Percentiles rank a stretch among this genome's conserved stretches.
Evolutionary conservation across 2,329 filamentous ascomycete genomes (phyloP).

Genomic region (Ceratocystis destructans): DNA sequence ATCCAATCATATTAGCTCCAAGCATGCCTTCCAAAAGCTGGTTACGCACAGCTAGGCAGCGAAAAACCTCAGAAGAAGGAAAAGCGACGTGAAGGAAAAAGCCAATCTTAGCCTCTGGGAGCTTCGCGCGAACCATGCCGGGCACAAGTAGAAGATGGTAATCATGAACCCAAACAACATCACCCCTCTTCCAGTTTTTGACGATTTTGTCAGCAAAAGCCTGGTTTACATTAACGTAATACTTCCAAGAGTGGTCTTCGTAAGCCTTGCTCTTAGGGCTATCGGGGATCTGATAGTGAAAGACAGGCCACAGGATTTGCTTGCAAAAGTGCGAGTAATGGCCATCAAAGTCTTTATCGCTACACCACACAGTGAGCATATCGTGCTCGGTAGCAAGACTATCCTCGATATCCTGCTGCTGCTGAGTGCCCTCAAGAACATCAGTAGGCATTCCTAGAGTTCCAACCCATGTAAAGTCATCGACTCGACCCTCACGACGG

Average conservation of each 20-base stretch:
- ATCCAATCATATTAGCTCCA: constrained; percentile 81
- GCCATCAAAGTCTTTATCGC: constrained; percentile 83
- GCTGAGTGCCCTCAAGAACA: constrained; percentile 56
- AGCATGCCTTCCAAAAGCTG: constrained; percentile 85
- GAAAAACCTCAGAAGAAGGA: constrained; percentile 89
- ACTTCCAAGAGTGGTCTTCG: constrained; percentile 91
- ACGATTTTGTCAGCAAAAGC: constrained; percentile 85
- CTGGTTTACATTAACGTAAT: constrained; percentile 84
- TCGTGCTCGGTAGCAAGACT: constrained; percentile 67
- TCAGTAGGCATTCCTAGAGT: constrained; percentile 92
- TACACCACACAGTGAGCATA: constrained; percentile 71
- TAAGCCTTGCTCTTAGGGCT: constrained; percentile 98
- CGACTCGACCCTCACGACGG: constrained; percentile 50
- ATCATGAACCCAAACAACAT: constrained; percentile 90
- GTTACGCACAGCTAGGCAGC: constrained; percentile 75
- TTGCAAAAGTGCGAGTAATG: constrained; percentile 97
- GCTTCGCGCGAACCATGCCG: constrained; percentile 73
- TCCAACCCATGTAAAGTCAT: constrained; percentile 78
- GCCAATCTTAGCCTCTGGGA: constrained; percentile 87
- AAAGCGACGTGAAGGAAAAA: constrained; percentile 95
- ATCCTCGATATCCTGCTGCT: constrained; percentile 73
- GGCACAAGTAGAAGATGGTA: constrained; percentile 88
- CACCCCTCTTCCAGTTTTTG: constrained; percentile 83
- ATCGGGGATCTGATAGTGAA: constrained; percentile 96
- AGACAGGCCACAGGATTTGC: constrained; percentile 92